A percentile compares a stretch with the other conserved stretches of the same genome.
Conservation (phyloP, 75 land plant species). For the Sequoiadendron giganteum region DNA sequence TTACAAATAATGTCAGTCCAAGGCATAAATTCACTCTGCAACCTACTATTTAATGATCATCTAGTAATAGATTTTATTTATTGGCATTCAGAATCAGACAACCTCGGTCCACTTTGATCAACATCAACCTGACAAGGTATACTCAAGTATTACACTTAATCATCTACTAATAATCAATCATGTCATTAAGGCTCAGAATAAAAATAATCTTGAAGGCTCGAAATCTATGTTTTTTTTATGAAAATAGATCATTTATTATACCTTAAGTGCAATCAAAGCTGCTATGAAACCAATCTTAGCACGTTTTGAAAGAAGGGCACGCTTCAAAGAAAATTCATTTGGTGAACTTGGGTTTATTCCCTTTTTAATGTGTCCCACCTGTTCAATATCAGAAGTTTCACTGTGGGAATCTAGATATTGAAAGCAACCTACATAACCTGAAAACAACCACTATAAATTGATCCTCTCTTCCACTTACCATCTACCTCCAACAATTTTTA, state of each 20-base stretch:
- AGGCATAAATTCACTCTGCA: neutral
- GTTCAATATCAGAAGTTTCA: neutral
- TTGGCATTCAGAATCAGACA: too few relatives aligned
- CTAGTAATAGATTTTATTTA: too few relatives aligned
- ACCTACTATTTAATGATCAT: neutral
- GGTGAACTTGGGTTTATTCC: conserved; percentile 66
- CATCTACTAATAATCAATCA: too few relatives aligned
- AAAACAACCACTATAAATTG: neutral
- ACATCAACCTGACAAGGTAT: too few relatives aligned
- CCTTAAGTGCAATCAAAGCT: conserved; percentile 63
- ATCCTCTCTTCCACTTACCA: neutral
- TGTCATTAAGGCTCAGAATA: neutral
- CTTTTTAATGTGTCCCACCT: conserved; percentile 59
- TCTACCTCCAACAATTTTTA: neutral
- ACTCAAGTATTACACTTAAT: too few relatives aligned
- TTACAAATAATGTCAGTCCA: conserved; percentile 6
- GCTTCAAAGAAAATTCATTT: conserved; percentile 37
- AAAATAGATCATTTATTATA: conserved; percentile 6
- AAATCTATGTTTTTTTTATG: neutral
- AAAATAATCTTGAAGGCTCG: too few relatives aligned
- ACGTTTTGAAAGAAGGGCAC: conserved; percentile 37
- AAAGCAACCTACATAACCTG: neutral
- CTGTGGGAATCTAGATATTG: neutral
- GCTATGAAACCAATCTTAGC: conserved; percentile 55
- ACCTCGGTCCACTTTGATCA: too few relatives aligned